Evolutionary conservation across 495 filamentous ascomycete species (phyloP).

Genomic region (Penicillium fimorum): DNA sequence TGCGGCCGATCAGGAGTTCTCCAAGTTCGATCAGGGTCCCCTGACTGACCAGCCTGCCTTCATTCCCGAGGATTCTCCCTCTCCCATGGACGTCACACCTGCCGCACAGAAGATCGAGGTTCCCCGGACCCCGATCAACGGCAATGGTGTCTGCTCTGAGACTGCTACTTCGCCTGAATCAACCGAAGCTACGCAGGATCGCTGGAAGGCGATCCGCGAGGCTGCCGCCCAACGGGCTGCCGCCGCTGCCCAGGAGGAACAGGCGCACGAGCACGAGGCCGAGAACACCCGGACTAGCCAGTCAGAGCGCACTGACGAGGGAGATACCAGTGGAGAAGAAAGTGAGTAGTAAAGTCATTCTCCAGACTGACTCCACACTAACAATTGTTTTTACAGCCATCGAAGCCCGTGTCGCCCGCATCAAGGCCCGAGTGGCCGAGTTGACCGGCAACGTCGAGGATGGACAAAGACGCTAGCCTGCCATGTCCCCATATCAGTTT

Average conservation of each 20-base stretch:
- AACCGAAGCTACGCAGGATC: conserved; percentile 52
- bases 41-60: conserved; percentile 84
- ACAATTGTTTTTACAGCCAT: conserved; percentile 62
- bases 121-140: conserved; percentile 26
- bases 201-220: conserved; percentile 94
- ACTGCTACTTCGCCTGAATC: conserved; percentile 7
- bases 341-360: conserved; percentile 57
- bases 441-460: conserved; percentile 77
- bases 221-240: conserved; percentile 82
- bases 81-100: conserved; percentile 36
- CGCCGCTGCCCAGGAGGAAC: conserved; percentile 56
- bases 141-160: conserved; percentile 15
- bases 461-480: conserved; percentile 17
- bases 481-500: neutral
- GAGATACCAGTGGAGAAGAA: conserved; percentile 91
- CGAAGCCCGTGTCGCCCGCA: conserved; percentile 92
- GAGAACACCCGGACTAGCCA: conserved; percentile 34
- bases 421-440: conserved; percentile 95
- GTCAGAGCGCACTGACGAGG: conserved; percentile 66
- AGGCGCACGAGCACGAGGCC: conserved; percentile 49
- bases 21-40: conserved; percentile 87
- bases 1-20: conserved; percentile 69
- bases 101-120: conserved; percentile 13
- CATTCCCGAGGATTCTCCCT: conserved; percentile 63
- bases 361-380: conserved; percentile 11